These are phyloP conservation scores for Trametes coccinea DNA, from an alignment of 768 basidiomycete species.

Conservation along the genomic window DNA sequence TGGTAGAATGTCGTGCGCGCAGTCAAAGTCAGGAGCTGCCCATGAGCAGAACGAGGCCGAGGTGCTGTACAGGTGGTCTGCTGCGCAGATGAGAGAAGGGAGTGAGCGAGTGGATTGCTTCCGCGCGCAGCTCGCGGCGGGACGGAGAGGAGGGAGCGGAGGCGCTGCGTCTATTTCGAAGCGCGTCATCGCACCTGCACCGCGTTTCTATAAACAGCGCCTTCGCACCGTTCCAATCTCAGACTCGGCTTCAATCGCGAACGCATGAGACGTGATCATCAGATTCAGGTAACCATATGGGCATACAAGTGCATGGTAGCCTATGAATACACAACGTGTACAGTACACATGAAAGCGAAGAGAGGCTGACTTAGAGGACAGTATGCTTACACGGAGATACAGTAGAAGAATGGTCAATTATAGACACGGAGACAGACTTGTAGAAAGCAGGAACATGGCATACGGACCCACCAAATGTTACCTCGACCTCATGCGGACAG, in stretches of 20 bases:
- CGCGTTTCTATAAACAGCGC: conserved; percentile 8
- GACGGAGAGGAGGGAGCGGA: neutral
- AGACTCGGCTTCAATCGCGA: neutral
- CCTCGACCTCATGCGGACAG: neutral
- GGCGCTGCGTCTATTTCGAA: neutral
- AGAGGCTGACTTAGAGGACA: too few species aligned
- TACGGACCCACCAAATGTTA: neutral
- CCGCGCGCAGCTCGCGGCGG: conserved; percentile 3
- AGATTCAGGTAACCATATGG: neutral
- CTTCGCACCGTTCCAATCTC: neutral
- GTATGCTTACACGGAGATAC: too few species aligned
- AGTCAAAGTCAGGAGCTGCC: neutral
- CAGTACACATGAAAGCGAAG: neutral
- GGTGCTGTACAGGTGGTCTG: neutral
- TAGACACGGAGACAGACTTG: neutral
- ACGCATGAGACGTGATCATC: neutral
- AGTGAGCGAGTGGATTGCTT: neutral
- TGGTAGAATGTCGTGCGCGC: neutral
- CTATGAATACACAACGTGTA: neutral
- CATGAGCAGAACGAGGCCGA: too few species aligned
- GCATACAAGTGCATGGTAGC: neutral
- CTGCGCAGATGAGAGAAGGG: conserved; percentile 6
- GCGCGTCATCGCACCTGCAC: conserved; percentile 1
- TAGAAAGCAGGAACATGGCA: neutral
- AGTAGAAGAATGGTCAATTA: too few species aligned